Base-by-base conservation (phyloP, 768 basidiomycete species). In the Paxillus involutus region DNA sequence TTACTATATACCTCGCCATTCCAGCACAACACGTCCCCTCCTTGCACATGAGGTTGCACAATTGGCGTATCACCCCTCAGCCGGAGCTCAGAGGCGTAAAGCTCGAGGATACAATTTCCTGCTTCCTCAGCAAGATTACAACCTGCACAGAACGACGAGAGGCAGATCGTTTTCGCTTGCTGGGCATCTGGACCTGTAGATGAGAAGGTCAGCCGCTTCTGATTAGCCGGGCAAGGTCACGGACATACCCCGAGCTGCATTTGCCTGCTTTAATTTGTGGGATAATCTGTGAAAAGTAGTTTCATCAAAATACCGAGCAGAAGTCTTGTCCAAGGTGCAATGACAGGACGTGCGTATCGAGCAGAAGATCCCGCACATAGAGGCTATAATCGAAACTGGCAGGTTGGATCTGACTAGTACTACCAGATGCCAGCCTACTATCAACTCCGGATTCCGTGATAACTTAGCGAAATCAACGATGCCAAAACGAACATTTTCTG, bases 301-400 rank as follows among this genome's bases (percentile, higher is more conserved):
- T 55, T 54, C 30, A 35, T 61, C 45, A 36, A 33, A 26, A 19
- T 24, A 30, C 17, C 8, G 33, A 32, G 32, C 32, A 26, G 49
- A 41, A 11, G 12, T 4, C 0, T 17, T 21, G 21, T 55, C 51
- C 47, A 59, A 48, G 48, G 62, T 45, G 47, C 53, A 47, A 30
- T 63, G 48, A 48, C 33, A 47, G 52, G 51, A 30, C 24, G 51
- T 39, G 46, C 60, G 69, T 48, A 77, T 70, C 52, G 76, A 77
- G 53, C 85, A 78, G 55, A 84, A 77, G 54, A 91, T 88, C 16
- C 88, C 88, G 60, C 88, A 91, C 88, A 91, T 90, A 55, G 60
- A 48, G 54, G 44, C 40, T 14, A 14, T 10, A 35, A 35, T 35
- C 35, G 35, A 35, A 35, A 14, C 12, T 33, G 12, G 32, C 12